Evolutionary conservation across 345 rosid species (phyloP), one percentile per base, ranked within the genome.

Genomic region (Hibiscus syriacus): DNA sequence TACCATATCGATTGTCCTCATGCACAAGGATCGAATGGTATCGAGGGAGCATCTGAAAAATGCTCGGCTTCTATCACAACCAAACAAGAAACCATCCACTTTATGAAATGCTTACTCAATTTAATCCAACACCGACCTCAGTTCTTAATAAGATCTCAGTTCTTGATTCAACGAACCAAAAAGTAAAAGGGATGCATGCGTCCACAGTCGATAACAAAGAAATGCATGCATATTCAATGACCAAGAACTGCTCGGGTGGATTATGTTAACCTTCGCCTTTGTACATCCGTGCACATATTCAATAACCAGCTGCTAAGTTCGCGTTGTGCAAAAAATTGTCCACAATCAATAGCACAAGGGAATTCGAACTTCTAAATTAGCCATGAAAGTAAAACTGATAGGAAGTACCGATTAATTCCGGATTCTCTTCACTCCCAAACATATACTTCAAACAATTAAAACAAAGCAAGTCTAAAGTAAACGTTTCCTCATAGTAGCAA

Each of bases 351-450:
- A 29, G 16, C 46, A 50, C 41, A 58, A 45, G 50, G 30, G 43
- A 10, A 19, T 30, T 29, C 2, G 1, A 56, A 30, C 9, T 38
- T 59, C 46, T 10, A 59, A 59, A 38, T 20, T 74, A 73, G 64
- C 78, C 62, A 45, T 25, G 71, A 52, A 80, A 60, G 58, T 76
- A 60, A 6, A 76, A 34, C 19, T 68, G 55, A 25, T 73, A 80
- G 54, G 73, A 74, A 23, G 68, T 41, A 43, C 63, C 41, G 27
- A 38, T 26, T 5, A 29, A 61, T 50, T 72, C 67, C 11, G 52
- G 45, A 12, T 50, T 61, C 56, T 57, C 19, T 26, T 27, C 55
- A 48, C 22, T 22, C 13, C 53, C 17, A 27, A 48, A 48, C 9
- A 48, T 48, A 19, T 67, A 30, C 29, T 45, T 46, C 34, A 41